A percentile compares a stretch with the other conserved stretches of the same genome.
phyloP scores from a whole-genome alignment of 768 basidiomycete species.

The Psilocybe sp. region DNA sequence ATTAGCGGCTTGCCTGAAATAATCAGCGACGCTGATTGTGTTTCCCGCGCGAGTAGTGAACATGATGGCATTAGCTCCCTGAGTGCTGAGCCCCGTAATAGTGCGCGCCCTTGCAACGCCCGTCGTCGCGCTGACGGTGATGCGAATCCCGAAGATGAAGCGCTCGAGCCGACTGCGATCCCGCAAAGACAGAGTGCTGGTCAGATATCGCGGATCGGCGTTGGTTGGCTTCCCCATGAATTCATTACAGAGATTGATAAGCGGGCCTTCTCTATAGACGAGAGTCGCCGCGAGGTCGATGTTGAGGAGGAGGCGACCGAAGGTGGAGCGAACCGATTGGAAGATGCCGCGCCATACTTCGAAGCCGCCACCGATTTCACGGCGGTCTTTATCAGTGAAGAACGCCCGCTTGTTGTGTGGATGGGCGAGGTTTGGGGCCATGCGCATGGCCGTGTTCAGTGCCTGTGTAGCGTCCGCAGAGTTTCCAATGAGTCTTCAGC shows the following conservation, averaged over 20 bases:
- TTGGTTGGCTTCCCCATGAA: constrained; percentile 31
- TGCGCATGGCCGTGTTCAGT: constrained; percentile 71
- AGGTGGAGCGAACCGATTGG: constrained; percentile 70
- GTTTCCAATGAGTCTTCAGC: not conserved
- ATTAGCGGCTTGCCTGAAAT: constrained; percentile 19
- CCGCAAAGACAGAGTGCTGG: constrained; percentile 39
- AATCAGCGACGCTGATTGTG: constrained; percentile 41
- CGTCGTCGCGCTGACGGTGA: constrained; percentile 24
- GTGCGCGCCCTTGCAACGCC: constrained; percentile 34
- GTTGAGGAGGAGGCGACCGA: constrained; percentile 65
- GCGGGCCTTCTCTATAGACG: constrained; percentile 66
- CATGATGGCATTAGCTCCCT: constrained; percentile 43
- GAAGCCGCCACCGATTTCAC: constrained; percentile 57
- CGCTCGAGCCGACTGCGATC: constrained; percentile 39
- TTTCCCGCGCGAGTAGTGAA: constrained; percentile 52
- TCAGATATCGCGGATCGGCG: constrained; percentile 1
- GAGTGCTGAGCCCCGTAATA: constrained; percentile 50
- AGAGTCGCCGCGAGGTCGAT: constrained; percentile 76
- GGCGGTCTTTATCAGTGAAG: constrained; percentile 56
- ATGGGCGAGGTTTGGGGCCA: constrained; percentile 65
- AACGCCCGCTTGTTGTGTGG: constrained; percentile 77
- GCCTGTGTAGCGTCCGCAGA: constrained; percentile 38
- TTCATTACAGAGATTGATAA: constrained; percentile 58
- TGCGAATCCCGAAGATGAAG: constrained; percentile 34
- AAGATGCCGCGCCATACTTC: constrained; percentile 80